Percentiles rank a stretch among this genome's conserved stretches.
Evolutionary conservation across 768 basidiomycete species (phyloP).

Genomic region (Lactarius deliciosus): DNA sequence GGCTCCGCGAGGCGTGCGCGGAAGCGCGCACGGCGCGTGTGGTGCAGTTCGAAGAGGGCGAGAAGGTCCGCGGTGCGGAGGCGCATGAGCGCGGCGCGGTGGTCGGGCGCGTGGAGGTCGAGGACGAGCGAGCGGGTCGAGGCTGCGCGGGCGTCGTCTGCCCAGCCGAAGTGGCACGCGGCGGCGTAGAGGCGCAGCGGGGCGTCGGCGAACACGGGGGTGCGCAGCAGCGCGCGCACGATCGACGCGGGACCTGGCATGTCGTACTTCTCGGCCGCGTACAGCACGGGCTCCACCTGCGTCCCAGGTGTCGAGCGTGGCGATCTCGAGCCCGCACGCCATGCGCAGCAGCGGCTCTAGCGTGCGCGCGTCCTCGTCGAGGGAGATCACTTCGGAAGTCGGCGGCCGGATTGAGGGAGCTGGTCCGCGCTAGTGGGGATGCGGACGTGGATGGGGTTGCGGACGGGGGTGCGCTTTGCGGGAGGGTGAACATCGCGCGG

Average conservation of each 20-base stretch:
- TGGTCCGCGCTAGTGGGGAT: background rate
- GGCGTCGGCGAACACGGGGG: constrained; percentile 48
- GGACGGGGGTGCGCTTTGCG: constrained; percentile 35
- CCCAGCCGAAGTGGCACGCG: constrained; percentile 60
- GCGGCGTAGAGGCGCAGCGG: constrained; percentile 55
- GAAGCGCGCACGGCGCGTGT: constrained; percentile 49
- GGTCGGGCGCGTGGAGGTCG: constrained; percentile 48
- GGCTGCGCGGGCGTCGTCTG: constrained; percentile 52
- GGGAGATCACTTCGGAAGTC: constrained; percentile 44
- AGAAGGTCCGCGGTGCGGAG: constrained; percentile 53
- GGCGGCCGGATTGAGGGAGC: background rate
- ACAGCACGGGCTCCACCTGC: constrained; percentile 54
- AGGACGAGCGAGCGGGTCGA: constrained; percentile 55
- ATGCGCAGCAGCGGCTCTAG: constrained; percentile 60
- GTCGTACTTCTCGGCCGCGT: constrained; percentile 68
- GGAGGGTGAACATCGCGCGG: constrained; percentile 58
- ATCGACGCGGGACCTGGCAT: constrained; percentile 65
- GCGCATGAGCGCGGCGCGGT: constrained; percentile 47
- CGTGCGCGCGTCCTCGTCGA: constrained; percentile 56
- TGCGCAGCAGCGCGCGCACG: constrained; percentile 56
- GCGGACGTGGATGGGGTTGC: background rate
- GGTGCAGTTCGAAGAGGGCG: constrained; percentile 55
- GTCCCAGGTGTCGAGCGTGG: constrained; percentile 50
- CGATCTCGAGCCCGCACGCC: constrained; percentile 58
- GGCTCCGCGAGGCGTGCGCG: constrained; percentile 51